Percentiles rank a stretch among this genome's conserved stretches.
Evolutionary conservation across 73 alveolate species (phyloP).

Genomic region (Blepharisma japonicum): DNA sequence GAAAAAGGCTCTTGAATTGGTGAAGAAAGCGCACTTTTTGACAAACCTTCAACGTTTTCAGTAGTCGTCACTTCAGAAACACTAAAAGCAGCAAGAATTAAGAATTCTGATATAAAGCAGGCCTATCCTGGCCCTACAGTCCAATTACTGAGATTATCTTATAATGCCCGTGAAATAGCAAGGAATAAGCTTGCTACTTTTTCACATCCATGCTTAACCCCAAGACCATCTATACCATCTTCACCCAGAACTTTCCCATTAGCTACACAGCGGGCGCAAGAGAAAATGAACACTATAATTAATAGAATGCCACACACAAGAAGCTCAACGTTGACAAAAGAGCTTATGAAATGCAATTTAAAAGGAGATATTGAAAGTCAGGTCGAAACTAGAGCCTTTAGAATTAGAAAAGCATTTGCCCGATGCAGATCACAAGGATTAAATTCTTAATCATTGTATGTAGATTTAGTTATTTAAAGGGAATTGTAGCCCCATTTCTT

Average conservation of each 20-base stretch:
- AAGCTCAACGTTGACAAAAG: no score
- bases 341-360: no score
- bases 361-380: no score
- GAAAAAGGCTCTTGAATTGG: constrained; percentile 11
- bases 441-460: background rate
- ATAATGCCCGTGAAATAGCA: background rate
- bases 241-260: no score
- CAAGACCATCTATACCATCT: no score
- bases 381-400: no score
- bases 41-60: background rate
- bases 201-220: background rate
- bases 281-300: no score
- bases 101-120: background rate
- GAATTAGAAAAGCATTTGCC: no score
- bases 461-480: constrained; percentile 25
- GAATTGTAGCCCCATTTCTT: background rate
- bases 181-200: constrained; percentile 8
- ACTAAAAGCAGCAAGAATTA: background rate
- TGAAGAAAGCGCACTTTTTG: background rate
- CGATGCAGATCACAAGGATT: no score
- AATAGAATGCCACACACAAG: no score
- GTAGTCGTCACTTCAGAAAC: background rate
- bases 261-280: no score
- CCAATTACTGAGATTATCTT: background rate
- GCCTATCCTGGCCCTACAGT: background rate